These are phyloP conservation scores for Sphagnum tenellum DNA, from an alignment of 225 moss, liverwort and hornwort genomes.

Conservation along the genomic window DNA sequence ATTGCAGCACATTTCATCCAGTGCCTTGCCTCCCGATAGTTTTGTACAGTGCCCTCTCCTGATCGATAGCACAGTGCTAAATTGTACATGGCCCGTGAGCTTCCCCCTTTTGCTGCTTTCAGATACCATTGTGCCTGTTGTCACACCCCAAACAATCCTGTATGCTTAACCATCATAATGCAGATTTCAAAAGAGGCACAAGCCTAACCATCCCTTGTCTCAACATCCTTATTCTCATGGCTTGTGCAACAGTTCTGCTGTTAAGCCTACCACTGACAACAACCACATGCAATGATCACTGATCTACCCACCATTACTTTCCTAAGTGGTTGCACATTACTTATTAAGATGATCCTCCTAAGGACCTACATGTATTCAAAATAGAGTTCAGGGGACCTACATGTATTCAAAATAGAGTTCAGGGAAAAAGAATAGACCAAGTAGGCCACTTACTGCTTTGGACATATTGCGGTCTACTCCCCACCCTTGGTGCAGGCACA, in stretches of 20 bases:
- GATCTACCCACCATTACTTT: neutral
- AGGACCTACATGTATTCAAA: too few species aligned
- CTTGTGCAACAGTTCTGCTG: neutral
- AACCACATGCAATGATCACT: neutral
- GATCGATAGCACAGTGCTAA: slow-evolving; percentile 53
- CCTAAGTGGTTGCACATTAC: too few species aligned
- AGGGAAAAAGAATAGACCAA: neutral
- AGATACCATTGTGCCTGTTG: slow-evolving; percentile 67
- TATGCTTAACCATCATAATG: too few species aligned
- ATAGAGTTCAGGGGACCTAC: too few species aligned
- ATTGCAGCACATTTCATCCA: slow-evolving; percentile 82
- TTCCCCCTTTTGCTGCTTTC: slow-evolving; percentile 67
- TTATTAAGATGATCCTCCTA: too few species aligned
- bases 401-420: too few species aligned
- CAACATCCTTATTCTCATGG: neutral
- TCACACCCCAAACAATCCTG: neutral
- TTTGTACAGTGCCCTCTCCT: slow-evolving; percentile 44
- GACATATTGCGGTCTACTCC: slow-evolving; percentile 49
- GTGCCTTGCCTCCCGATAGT: slow-evolving; percentile 53
- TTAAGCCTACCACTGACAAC: neutral
- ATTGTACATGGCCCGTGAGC: slow-evolving; percentile 73
- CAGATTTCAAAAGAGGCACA: too few species aligned
- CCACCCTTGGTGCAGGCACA: slow-evolving; percentile 77
- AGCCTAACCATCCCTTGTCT: neutral
- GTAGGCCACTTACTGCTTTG: slow-evolving; percentile 42